Evolutionary conservation across 2,329 filamentous ascomycete genomes (phyloP).

Genomic region (Talaromyces pinophilus): DNA sequence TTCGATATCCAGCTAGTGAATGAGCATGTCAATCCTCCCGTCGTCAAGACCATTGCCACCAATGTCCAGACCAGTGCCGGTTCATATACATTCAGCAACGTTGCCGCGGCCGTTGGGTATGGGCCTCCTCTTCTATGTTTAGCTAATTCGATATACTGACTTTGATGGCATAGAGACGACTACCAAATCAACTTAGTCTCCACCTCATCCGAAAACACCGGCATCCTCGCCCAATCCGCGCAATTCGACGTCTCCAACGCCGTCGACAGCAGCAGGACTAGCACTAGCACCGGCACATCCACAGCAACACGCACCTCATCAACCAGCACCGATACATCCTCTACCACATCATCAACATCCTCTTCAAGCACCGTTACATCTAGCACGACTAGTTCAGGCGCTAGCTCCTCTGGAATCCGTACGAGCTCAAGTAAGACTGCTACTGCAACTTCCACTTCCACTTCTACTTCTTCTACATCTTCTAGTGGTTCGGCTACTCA

Average conservation of each 20-base stretch:
- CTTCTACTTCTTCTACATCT: not conserved
- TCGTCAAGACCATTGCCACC: constrained; percentile 36
- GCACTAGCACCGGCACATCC: constrained; percentile 19
- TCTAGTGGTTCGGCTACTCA: constrained; percentile 26
- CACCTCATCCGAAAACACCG: constrained; percentile 34
- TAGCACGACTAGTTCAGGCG: constrained; percentile 26
- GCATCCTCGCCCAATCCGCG: constrained; percentile 47
- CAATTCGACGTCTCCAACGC: constrained; percentile 33
- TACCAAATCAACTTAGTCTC: constrained; percentile 49
- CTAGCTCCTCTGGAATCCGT: constrained; percentile 26
- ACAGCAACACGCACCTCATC: constrained; percentile 22
- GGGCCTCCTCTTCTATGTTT: not conserved
- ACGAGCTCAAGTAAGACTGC: constrained; percentile 28
- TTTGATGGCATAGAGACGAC: constrained; percentile 25
- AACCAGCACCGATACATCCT: constrained; percentile 27
- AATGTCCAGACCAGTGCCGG: constrained; percentile 39
- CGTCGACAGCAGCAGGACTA: constrained; percentile 13
- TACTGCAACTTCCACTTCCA: constrained; percentile 15
- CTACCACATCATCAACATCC: constrained; percentile 23
- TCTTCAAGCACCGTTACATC: constrained; percentile 26
- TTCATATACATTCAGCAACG: constrained; percentile 39
- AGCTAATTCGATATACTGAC: not conserved
- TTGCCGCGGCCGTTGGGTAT: constrained; percentile 25
- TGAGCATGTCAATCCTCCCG: constrained; percentile 38
- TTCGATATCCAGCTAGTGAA: constrained; percentile 49